These are phyloP conservation scores for Cytidiella melzeri DNA, from an alignment of 768 basidiomycete genomes.

Conservation along the genomic window DNA sequence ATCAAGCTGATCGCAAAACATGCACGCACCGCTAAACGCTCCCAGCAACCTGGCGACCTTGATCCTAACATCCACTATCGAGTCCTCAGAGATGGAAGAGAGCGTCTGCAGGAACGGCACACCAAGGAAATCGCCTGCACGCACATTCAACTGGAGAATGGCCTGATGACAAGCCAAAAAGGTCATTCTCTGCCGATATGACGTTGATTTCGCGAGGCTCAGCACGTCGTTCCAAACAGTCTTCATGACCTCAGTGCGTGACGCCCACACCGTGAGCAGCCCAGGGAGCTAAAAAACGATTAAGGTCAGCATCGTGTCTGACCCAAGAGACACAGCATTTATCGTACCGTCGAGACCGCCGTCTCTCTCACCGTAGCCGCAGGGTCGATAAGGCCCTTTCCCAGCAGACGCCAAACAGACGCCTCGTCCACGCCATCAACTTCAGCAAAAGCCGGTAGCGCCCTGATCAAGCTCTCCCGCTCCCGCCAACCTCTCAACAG, in stretches of 20 bases:
- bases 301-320: neutral
- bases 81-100: conserved; percentile 51
- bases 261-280: conserved; percentile 16
- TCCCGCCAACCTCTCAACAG: conserved; percentile 72
- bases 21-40: conserved; percentile 44
- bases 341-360: conserved; percentile 61
- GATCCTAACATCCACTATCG: conserved; percentile 79
- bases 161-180: conserved; percentile 1
- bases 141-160: conserved; percentile 35
- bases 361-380: conserved; percentile 85
- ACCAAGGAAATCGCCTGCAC: conserved; percentile 31
- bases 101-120: conserved; percentile 53
- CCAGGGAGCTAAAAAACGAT: conserved; percentile 3
- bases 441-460: conserved; percentile 44
- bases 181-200: conserved; percentile 4
- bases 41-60: conserved; percentile 73
- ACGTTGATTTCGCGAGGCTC: neutral
- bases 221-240: conserved; percentile 13
- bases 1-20: neutral
- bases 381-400: conserved; percentile 61
- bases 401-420: conserved; percentile 49
- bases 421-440: conserved; percentile 37
- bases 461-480: conserved; percentile 59
- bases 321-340: neutral
- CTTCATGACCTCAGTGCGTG: conserved; percentile 10